Percentiles rank a stretch among this genome's conserved stretches.
Evolutionary conservation across 78 protist species (phyloP).

Genomic region (Protostelium mycophagum): DNA sequence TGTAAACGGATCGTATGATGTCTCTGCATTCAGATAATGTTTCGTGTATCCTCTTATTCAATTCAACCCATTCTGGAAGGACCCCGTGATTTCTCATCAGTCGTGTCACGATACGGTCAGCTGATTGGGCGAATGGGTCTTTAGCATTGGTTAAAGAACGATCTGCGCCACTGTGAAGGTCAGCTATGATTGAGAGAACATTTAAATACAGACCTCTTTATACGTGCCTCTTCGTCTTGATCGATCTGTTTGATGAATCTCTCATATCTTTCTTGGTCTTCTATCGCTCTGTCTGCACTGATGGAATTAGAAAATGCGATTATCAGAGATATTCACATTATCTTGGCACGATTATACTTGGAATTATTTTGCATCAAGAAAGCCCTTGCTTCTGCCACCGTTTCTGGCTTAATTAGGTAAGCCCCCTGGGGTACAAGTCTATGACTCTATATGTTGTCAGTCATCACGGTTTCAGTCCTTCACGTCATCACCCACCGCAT

Average conservation of each 20-base stretch:
- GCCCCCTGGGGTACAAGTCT: background rate
- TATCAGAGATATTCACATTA: background rate
- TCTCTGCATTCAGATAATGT: background rate
- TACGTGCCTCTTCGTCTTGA: background rate
- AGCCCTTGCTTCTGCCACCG: background rate
- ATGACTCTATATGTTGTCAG: background rate
- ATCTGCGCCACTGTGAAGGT: background rate
- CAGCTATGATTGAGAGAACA: background rate
- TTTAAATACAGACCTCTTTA: background rate
- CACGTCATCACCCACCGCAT: no score
- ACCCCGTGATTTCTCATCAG: background rate
- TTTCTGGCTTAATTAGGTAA: background rate
- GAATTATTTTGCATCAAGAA: background rate
- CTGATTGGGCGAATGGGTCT: background rate
- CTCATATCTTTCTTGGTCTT: background rate
- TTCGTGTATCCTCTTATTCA: background rate
- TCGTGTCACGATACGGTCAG: background rate
- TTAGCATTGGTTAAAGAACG: background rate
- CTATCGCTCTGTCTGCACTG: background rate
- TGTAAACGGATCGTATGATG: background rate
- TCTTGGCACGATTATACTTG: background rate
- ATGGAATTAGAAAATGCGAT: background rate
- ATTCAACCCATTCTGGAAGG: background rate
- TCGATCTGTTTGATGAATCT: background rate
- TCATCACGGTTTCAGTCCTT: no score